Evolutionary conservation across 2,329 filamentous ascomycete species (phyloP).

Genomic region (Emmonsiellopsis sp.): DNA sequence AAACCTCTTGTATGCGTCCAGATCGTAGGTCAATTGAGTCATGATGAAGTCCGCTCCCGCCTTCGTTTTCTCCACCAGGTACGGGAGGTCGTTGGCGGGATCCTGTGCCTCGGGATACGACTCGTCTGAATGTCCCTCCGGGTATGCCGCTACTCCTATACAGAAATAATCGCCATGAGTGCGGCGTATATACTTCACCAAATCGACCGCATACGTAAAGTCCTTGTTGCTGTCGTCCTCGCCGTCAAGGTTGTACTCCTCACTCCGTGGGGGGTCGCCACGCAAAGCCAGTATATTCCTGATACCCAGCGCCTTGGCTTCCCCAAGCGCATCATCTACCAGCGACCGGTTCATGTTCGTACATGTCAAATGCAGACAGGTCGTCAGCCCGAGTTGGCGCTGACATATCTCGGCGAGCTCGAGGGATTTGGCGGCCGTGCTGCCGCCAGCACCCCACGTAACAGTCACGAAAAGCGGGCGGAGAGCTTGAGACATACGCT

Average conservation of each 20-base stretch:
- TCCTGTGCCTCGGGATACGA: conserved; percentile 72
- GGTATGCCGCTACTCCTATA: conserved; percentile 87
- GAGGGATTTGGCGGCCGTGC: conserved; percentile 80
- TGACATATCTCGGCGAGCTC: conserved; percentile 94
- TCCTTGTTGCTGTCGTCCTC: conserved; percentile 58
- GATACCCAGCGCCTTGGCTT: conserved; percentile 82
- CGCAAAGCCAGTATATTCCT: conserved; percentile 87
- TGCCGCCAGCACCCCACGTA: conserved; percentile 94
- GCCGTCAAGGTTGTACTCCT: conserved; percentile 68
- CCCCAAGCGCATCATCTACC: conserved; percentile 81
- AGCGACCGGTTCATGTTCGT: conserved; percentile 89
- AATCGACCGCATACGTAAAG: conserved; percentile 79
- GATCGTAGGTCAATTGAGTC: conserved; percentile 95
- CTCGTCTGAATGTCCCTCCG: conserved; percentile 89
- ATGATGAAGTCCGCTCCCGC: conserved; percentile 97
- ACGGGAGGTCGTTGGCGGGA: conserved; percentile 63
- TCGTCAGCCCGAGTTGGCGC: conserved; percentile 81
- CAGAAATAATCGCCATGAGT: conserved; percentile 92
- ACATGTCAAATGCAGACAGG: conserved; percentile 91
- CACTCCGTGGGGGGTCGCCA: conserved; percentile 80
- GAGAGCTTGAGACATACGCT: conserved; percentile 87
- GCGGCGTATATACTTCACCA: conserved; percentile 80
- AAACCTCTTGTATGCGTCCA: conserved; percentile 70
- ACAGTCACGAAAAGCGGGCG: conserved; percentile 93
- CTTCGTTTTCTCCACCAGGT: conserved; percentile 77